A percentile compares a stretch with the other conserved stretches of the same genome.
phyloP scores from a whole-genome alignment of 2,329 filamentous ascomycete species.

The Ambrosiella xylebori region DNA sequence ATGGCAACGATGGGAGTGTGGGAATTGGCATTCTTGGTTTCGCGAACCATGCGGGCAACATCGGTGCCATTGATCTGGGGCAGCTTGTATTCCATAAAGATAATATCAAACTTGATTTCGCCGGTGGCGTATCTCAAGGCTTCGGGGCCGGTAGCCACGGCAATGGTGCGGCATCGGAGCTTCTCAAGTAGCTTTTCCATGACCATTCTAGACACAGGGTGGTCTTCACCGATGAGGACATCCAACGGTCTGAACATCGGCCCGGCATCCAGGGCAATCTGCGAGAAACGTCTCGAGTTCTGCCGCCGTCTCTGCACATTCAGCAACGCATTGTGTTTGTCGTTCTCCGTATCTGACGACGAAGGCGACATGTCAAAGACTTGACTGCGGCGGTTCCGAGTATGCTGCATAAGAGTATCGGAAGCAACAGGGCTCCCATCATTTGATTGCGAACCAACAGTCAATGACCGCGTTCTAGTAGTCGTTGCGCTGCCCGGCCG shows the following conservation, averaged over 20 bases:
- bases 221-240: constrained; percentile 91
- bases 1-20: constrained; percentile 92
- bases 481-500: constrained; percentile 45
- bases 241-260: constrained; percentile 83
- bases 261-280: constrained; percentile 61
- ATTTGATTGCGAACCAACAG: constrained; percentile 87
- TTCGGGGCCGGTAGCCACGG: constrained; percentile 75
- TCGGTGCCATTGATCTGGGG: constrained; percentile 91
- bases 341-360: constrained; percentile 91
- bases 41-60: constrained; percentile 91
- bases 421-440: constrained; percentile 63
- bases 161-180: constrained; percentile 82
- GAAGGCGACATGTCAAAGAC: constrained; percentile 94
- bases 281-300: constrained; percentile 83
- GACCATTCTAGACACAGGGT: constrained; percentile 91
- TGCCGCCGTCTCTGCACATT: constrained; percentile 89
- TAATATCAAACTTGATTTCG: constrained; percentile 96
- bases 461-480: constrained; percentile 63
- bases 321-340: constrained; percentile 74
- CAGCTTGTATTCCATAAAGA: constrained; percentile 93
- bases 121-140: constrained; percentile 87
- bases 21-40: constrained; percentile 88
- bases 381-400: constrained; percentile 83
- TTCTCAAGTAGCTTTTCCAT: constrained; percentile 98
- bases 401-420: constrained; percentile 51